A percentile compares a stretch with the other conserved stretches of the same genome.
phyloP scores from a whole-genome alignment of 176 grass and related monocot genomes.

The Metroxylon sagu region DNA sequence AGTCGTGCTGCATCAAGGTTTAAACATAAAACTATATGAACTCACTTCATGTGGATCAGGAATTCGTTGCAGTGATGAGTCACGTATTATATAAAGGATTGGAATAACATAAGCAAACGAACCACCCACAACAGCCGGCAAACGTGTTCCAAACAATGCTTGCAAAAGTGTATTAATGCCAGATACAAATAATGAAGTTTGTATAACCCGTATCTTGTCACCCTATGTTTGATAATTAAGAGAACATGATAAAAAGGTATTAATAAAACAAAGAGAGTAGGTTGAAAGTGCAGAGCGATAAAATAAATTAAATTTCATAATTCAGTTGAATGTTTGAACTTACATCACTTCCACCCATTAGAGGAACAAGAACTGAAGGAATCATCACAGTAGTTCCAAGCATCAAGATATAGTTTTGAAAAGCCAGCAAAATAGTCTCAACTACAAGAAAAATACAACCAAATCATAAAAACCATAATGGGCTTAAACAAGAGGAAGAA shows the following conservation, averaged over 20 bases:
- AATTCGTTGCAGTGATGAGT: slow-evolving; percentile 39
- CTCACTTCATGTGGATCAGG: slow-evolving; percentile 38
- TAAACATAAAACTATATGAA: not conserved
- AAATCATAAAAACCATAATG: too few relatives aligned
- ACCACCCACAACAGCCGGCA: slow-evolving; percentile 41
- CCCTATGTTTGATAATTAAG: slow-evolving; percentile 15
- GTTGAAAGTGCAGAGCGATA: not conserved
- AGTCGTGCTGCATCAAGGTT: too few relatives aligned
- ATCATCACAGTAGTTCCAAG: slow-evolving; percentile 43
- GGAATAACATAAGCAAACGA: slow-evolving; percentile 51
- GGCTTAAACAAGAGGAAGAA: too few relatives aligned
- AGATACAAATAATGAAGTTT: slow-evolving; percentile 46
- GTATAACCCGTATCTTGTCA: slow-evolving; percentile 46
- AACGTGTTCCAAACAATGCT: slow-evolving; percentile 50
- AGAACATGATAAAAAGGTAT: not conserved
- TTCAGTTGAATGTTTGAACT: too few relatives aligned
- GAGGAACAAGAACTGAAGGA: slow-evolving; percentile 33
- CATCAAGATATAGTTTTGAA: slow-evolving; percentile 41
- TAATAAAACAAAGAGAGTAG: not conserved
- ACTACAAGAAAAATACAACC: slow-evolving; percentile 13
- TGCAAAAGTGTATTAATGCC: slow-evolving; percentile 49
- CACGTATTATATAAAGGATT: slow-evolving; percentile 46
- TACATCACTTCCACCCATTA: slow-evolving; percentile 40
- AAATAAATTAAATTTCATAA: too few relatives aligned
- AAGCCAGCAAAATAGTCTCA: slow-evolving; percentile 39